Evolutionary conservation across 306 rosid species (phyloP), one percentile per base, ranked within the genome.

Genomic region (Phaseolus lunatus): DNA sequence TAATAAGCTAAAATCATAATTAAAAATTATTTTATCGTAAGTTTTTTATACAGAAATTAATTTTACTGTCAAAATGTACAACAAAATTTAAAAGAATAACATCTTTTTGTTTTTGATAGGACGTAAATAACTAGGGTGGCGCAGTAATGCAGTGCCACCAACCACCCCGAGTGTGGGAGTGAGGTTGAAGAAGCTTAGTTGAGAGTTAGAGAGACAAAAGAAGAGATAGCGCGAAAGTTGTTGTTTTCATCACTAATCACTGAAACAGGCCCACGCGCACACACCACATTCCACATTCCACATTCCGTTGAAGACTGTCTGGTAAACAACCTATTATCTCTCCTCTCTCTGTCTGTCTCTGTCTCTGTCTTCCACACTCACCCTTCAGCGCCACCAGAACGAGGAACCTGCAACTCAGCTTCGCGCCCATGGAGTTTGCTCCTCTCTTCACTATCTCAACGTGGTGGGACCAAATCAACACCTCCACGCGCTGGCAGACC

Each of bases 391-490:
- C 27, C 3, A 3, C 8, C 37, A 72, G 43, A 79, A 86, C 87
- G 93, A 72, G 86, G 78, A 86, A 85, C 69, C 53, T 85, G 85
- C 83, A 67, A 19, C 81, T 87, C 89, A 82, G 68, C 86, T 87
- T 72, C 27, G 53, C 80, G 62, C 39, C 86, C 63, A 63, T 74
- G 72, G 61, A 62, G 65, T 52, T 66, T 37, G 81, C 63, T 41
- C 72, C 83, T 80, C 52, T 85, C 22, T 33, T 72, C 9, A n/a
- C 79, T 31, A 4, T n/a, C 49, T 86, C 88, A 88, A 76, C 86
- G 88, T 88, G 92, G 96, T 94, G 97, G 97, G 81, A 90, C 48
- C 76, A 89, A 22, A 63, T 89, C 86, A 87, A 84, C 78, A 63
- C 78, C 31, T 88, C 95, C 12, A 24, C 83, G 22, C 56, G 2